Base-by-base conservation (phyloP, 1,139 yeast genomes). In the Hemisphaericaspora xylanilytica region DNA sequence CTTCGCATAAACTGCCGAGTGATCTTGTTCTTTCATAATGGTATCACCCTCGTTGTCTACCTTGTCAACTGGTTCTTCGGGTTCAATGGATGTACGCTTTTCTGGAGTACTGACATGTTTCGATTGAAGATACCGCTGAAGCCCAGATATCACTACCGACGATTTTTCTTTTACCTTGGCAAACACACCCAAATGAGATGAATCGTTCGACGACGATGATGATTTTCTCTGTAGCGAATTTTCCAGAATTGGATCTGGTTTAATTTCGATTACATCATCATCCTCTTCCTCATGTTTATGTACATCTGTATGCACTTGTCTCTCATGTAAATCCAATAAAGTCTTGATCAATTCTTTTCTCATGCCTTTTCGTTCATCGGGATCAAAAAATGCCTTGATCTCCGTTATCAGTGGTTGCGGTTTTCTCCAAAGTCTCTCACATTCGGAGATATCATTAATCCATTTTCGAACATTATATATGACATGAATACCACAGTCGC, bases 401-500 rank as follows among this genome's bases (percentile, higher is more conserved):
- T 48, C 10, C 10, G 30, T 25, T 3, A 15, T 13, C 21, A 18
- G 32, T 3, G 28, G 15, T 13, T 36, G 44, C 28, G 36, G 37
- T 35, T 49, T 48, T 41, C 64, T 60, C 87, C 89, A 81, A 10
- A 77, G 50, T 26, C 59, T 56, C 28, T 80, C 69, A 42, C 86
- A 78, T 31, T 56, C 65, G 0, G 56, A 55, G 0, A 82, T 79
- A 35, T 73, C 61, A 27, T 67, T 62, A 36, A 87, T 65, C 66
- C 90, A 85, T 49, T 75, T 77, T 44, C 77, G 73, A 11, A 86
- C 76, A 52, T 87, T 92, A 52, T 84, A 84, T 18, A 94, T 82
- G 4, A 92, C 85, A 63, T 87, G 97, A 16, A 94, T 80, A 1
- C 99, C 99, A 64, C 99, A 94, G 58, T 94, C 98, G 54, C 90